These are phyloP conservation scores for Cladophialophora chaetospira DNA, from an alignment of 2,329 filamentous ascomycete species.

Conservation along the genomic window DNA sequence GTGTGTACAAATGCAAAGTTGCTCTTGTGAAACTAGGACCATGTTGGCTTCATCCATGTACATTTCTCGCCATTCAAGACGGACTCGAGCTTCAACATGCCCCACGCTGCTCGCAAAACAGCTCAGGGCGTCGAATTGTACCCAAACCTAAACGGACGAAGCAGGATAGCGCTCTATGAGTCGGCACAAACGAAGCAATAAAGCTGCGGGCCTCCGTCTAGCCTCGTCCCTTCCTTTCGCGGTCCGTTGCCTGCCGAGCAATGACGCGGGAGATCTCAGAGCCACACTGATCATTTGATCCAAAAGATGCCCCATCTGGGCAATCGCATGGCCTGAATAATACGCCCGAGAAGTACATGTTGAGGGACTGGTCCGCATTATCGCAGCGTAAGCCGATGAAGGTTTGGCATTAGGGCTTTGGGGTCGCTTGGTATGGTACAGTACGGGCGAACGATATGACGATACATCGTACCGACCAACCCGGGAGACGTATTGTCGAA, in stretches of 20 bases:
- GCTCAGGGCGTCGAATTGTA: slow-evolving; percentile 22
- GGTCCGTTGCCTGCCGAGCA: slow-evolving; percentile 25
- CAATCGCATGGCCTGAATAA: slow-evolving; percentile 19
- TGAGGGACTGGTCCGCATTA: slow-evolving; percentile 1
- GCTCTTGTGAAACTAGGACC: slow-evolving; percentile 3
- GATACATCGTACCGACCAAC: slow-evolving; percentile 1
- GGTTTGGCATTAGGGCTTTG: neutral
- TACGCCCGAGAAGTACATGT: slow-evolving; percentile 6
- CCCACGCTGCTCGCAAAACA: slow-evolving; percentile 21
- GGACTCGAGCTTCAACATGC: slow-evolving; percentile 14
- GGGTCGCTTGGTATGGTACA: slow-evolving; percentile 22
- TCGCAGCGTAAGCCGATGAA: slow-evolving; percentile 8
- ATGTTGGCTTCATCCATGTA: slow-evolving; percentile 1
- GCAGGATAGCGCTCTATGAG: slow-evolving; percentile 8
- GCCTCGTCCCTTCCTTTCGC: slow-evolving; percentile 24
- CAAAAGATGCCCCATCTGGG: slow-evolving; percentile 14
- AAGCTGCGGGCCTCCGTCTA: slow-evolving; percentile 22
- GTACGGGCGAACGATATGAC: slow-evolving; percentile 14
- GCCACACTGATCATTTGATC: slow-evolving; percentile 22
- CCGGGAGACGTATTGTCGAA: slow-evolving; percentile 15
- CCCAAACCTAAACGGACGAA: slow-evolving; percentile 6
- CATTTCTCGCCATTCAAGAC: slow-evolving; percentile 8
- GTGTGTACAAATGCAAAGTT: slow-evolving; percentile 23
- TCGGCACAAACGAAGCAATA: slow-evolving; percentile 14
- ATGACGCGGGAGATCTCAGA: slow-evolving; percentile 26